Percentiles rank a stretch among this genome's conserved stretches.
These are phyloP conservation scores for Flaveria ramosissima DNA, from an alignment of 129 eudicot genomes.

Conservation along the genomic window DNA sequence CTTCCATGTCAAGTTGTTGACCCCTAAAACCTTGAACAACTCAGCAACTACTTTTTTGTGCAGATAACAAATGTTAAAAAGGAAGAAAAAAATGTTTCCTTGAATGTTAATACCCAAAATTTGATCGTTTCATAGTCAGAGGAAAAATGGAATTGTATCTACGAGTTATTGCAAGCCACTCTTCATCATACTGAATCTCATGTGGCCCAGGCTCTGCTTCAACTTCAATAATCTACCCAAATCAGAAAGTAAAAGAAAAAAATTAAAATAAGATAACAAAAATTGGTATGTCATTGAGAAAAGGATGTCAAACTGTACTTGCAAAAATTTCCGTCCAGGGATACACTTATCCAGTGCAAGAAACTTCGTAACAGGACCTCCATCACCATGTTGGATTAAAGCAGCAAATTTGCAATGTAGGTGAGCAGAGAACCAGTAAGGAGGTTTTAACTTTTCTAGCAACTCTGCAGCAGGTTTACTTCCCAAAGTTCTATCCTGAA, in stretches of 20 bases:
- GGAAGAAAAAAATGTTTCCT: background rate
- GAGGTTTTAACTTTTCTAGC: slow-evolving; percentile 73
- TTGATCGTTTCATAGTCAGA: slow-evolving; percentile 44
- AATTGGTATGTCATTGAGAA: background rate
- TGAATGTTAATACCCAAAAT: slow-evolving; percentile 52
- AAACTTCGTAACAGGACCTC: slow-evolving; percentile 77
- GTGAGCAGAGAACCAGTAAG: slow-evolving; percentile 98
- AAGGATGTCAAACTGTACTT: slow-evolving; percentile 42
- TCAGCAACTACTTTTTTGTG: slow-evolving; percentile 10
- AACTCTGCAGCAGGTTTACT: slow-evolving; percentile 85
- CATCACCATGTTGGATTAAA: slow-evolving; percentile 73
- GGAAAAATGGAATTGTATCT: slow-evolving; percentile 66
- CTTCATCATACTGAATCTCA: slow-evolving; percentile 86
- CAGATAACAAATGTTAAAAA: background rate
- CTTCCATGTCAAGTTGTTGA: slow-evolving; percentile 53
- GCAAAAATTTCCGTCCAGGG: slow-evolving; percentile 79
- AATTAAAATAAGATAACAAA: background rate
- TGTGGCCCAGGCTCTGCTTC: slow-evolving; percentile 68
- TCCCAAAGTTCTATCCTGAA: slow-evolving; percentile 67
- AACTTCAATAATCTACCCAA: slow-evolving; percentile 63
- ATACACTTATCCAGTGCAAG: slow-evolving; percentile 97
- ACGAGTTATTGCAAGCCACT: slow-evolving; percentile 92
- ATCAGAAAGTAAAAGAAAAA: no score
- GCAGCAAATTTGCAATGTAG: slow-evolving; percentile 98
- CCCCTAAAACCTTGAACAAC: slow-evolving; percentile 37